Percentiles rank a stretch among this genome's conserved stretches.
Conservation (phyloP, 257 asterid species). For the Striga asiatica region DNA sequence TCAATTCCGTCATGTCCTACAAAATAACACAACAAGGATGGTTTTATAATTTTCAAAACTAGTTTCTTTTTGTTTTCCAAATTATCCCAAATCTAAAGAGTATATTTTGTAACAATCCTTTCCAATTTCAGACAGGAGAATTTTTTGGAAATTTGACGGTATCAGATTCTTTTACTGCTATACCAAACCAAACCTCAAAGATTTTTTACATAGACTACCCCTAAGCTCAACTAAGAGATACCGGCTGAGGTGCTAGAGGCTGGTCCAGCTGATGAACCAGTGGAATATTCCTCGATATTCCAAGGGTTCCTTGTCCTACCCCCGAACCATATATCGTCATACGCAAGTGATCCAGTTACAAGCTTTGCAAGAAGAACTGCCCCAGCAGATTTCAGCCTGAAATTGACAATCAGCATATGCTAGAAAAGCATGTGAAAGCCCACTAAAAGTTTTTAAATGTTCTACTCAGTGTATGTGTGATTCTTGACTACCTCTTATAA, state of each 20-base stretch:
- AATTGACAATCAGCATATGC: background rate
- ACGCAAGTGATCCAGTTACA: conserved; percentile 80
- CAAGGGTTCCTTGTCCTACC: conserved; percentile 97
- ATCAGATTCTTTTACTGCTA: too few species aligned
- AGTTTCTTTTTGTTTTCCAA: too few species aligned
- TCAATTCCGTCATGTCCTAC: too few species aligned
- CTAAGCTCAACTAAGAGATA: conserved; percentile 7
- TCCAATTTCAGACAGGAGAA: too few species aligned
- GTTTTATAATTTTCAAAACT: too few species aligned
- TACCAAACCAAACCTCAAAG: background rate
- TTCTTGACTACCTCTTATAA: conserved; percentile 50
- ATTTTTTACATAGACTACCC: background rate
- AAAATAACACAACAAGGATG: background rate
- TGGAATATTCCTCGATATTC: conserved; percentile 82
- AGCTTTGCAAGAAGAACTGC: conserved; percentile 87
- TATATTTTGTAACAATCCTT: background rate
- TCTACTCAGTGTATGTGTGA: background rate
- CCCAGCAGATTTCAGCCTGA: conserved; percentile 80
- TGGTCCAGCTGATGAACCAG: conserved; percentile 99
- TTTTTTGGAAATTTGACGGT: too few species aligned
- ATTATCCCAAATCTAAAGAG: too few species aligned
- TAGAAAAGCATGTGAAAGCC: background rate
- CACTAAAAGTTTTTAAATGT: background rate
- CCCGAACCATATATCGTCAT: conserved; percentile 94
- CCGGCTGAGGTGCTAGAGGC: conserved; percentile 90